These are phyloP conservation scores for Cocos nucifera DNA, from an alignment of 176 grass and related monocot genomes.

Conservation along the genomic window DNA sequence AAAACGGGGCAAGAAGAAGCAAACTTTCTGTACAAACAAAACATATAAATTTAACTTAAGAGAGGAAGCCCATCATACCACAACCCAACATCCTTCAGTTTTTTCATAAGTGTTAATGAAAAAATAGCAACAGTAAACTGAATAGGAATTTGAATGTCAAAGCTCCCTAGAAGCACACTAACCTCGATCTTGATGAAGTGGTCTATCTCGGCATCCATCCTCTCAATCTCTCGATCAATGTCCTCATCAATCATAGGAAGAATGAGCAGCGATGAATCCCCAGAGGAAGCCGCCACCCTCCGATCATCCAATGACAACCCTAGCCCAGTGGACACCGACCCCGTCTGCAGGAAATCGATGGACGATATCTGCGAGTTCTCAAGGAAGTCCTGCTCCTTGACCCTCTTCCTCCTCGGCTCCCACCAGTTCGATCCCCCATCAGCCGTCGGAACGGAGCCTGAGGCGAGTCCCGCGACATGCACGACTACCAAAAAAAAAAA, in stretches of 20 bases:
- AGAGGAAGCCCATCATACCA: no score
- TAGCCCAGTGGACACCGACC: slow-evolving; percentile 85
- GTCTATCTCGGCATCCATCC: slow-evolving; percentile 93
- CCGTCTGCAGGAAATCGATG: slow-evolving; percentile 92
- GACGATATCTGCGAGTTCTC: slow-evolving; percentile 99
- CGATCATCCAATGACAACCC: slow-evolving; percentile 83
- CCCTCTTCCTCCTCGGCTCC: slow-evolving; percentile 58
- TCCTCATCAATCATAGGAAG: slow-evolving; percentile 82
- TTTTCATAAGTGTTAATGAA: no score
- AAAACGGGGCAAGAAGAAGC: no score
- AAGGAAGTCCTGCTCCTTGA: slow-evolving; percentile 84
- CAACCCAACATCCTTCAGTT: no score
- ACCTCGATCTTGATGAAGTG: slow-evolving; percentile 94
- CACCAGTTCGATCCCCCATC: slow-evolving; percentile 34
- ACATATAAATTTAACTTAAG: no score
- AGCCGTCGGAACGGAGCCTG: neutral
- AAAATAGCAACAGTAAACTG: no score
- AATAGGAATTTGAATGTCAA: no score
- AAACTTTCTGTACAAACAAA: no score
- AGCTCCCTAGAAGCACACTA: neutral
- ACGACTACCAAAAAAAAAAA: slow-evolving; percentile 30
- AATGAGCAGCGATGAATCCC: slow-evolving; percentile 64
- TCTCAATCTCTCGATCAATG: slow-evolving; percentile 76
- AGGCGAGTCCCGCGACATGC: slow-evolving; percentile 52
- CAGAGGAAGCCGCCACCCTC: slow-evolving; percentile 51